Evolutionary conservation across 306 rosid genomes (phyloP), one percentile per base, ranked within the genome.

Genomic region (Quercus engelmannii): DNA sequence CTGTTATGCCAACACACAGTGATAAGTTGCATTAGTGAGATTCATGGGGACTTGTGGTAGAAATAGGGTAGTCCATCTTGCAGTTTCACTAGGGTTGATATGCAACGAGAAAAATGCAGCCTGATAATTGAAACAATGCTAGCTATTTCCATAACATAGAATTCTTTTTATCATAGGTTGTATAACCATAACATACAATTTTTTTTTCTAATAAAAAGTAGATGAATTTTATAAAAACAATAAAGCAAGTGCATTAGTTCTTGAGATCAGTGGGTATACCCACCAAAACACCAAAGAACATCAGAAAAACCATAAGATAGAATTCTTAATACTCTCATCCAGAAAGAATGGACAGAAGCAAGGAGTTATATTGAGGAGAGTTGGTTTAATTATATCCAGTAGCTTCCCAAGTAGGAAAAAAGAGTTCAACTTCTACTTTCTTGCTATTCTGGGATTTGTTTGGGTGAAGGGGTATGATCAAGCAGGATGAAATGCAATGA

Each of bases 1-100:
- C 69, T 70, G 74, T 71, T 51, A 46, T 1, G 57, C 82, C 51
- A 58, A 49, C 74, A 59, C 43, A 59, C 65, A 68, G 23, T 20
- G 30, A 26, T 43, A 5, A 76, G 64, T 77, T 63, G 75, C 23
- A 12, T 78, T 20, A 49, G 41, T 21, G 75, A 30, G 15, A 69
- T 43, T 28, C 31, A 51, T n/a, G 30, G 12, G 6, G 11, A 46
- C 20, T 14, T 2, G 35, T 12, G 31, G 20, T 9, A 8, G 30
- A 11, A 12, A 5, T 5, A 35, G 14, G 6, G 49, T 10, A 69
- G 18, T 19, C 30, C 49, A 38, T 41, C 49, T 74, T 55, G 46
- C 30, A 63, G 59, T 25, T 51, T 61, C 35, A 17, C 25, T 4
- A 20, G 17, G 51, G 49, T 3, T 49, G 25, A 64, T 30, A 64